Evolutionary conservation across 345 rosid genomes (phyloP).

Genomic region (Gynandropsis gynandra): DNA sequence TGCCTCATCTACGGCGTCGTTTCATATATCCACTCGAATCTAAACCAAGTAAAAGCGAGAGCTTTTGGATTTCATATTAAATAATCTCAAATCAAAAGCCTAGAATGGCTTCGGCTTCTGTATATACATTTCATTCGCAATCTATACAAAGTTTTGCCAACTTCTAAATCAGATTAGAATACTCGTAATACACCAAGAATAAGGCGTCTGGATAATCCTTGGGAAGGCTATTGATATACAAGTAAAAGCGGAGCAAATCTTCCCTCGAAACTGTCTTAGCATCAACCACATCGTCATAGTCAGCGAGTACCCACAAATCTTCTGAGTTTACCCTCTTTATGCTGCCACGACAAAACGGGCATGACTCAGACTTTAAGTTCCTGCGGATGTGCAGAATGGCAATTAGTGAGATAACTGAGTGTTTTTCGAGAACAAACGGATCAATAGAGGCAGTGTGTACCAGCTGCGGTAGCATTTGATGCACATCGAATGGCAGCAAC

Average conservation of each 20-base stretch:
- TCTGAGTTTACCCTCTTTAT: conserved; percentile 93
- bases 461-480: conserved; percentile 97
- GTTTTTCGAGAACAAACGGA: background rate
- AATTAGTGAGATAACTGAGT: conserved; percentile 8
- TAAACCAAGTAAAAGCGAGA: conserved; percentile 21
- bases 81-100: conserved; percentile 18
- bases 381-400: conserved; percentile 31
- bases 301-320: conserved; percentile 97
- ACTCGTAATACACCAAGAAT: conserved; percentile 82
- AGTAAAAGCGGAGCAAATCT: conserved; percentile 78
- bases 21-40: no score
- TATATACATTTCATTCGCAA: conserved; percentile 20
- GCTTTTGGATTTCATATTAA: conserved; percentile 24
- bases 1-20: no score
- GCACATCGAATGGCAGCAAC: conserved; percentile 98
- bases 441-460: conserved; percentile 29
- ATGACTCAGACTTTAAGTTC: conserved; percentile 88
- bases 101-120: conserved; percentile 22
- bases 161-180: conserved; percentile 32
- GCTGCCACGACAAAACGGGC: conserved; percentile 96
- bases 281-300: conserved; percentile 78
- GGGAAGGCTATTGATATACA: conserved; percentile 73
- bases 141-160: conserved; percentile 27
- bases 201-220: conserved; percentile 78
- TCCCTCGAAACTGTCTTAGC: conserved; percentile 52